phyloP scores from a whole-genome alignment of 441 rosid species.

The Mallotus japonicus region DNA sequence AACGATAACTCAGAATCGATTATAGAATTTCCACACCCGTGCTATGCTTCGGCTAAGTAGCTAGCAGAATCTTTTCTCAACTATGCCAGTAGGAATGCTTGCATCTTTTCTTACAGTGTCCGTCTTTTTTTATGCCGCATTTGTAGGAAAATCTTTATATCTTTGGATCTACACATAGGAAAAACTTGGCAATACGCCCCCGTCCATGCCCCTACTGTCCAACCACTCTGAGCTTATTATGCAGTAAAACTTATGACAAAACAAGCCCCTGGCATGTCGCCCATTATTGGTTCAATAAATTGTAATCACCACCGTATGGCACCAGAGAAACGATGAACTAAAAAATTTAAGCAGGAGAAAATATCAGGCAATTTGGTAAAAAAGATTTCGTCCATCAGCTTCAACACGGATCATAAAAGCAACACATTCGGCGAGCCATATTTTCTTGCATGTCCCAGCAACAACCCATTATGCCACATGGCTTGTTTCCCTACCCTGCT shows the following conservation, averaged over 20 bases:
- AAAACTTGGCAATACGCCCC: neutral
- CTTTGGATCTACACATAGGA: neutral
- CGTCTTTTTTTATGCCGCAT: too few relatives aligned
- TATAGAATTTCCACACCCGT: neutral
- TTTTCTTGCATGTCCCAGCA: neutral
- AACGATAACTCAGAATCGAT: neutral
- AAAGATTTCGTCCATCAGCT: neutral
- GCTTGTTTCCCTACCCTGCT: neutral
- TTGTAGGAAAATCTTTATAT: too few relatives aligned
- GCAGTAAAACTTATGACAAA: neutral
- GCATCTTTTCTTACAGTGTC: too few relatives aligned
- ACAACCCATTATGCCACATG: neutral
- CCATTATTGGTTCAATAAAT: neutral
- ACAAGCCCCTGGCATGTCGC: neutral
- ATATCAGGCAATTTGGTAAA: too few relatives aligned
- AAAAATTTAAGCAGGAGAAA: neutral
- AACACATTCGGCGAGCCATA: neutral
- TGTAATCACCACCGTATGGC: neutral
- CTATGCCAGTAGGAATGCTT: too few relatives aligned
- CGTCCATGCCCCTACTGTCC: neutral
- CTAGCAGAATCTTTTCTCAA: too few relatives aligned
- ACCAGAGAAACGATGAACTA: neutral
- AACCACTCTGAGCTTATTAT: neutral
- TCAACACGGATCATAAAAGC: neutral
- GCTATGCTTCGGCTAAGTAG: neutral